Evolutionary conservation across 1,139 yeast genomes (phyloP), one percentile per base, ranked within the genome.

Genomic region (Magnusiomyces suaveolens): DNA sequence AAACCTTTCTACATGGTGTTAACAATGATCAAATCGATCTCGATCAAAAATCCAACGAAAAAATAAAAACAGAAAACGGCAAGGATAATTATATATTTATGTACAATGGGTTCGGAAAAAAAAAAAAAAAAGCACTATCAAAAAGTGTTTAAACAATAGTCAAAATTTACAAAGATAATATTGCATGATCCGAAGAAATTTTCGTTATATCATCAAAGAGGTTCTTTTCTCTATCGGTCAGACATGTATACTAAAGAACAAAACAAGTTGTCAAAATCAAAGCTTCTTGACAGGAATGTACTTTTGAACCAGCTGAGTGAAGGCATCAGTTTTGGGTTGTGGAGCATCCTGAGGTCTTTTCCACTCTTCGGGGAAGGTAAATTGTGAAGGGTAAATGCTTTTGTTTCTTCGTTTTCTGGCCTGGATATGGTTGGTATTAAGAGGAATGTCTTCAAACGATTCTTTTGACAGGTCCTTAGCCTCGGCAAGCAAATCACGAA

Each of bases 311-410:
- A 56, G 53, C 32, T 52, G 43, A 41, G 54, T 52, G 41, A 62
- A 39, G n/a, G 61, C 52, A 43, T 62, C 64, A 16, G 58, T 56
- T 55, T 59, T 58, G 8, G 58, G 59, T 51, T 55, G 55, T 12
- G 68, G 67, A 14, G 66, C 61, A 50, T 64, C 67, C 46, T 64
- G 59, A 3, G 95, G 95, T 63, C 88, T 80, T 65, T 80, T 82
- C 98, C 98, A 92, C 52, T 76, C 80, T 59, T 82, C 81, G 10
- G 97, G 97, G 74, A 87, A 90, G 53, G 69, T 62, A 56, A 63
- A 64, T 52, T 60, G 56, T 14, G 26, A 8, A 1, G 70, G 70
- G 56, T 66, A 65, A 21, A 60, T 52, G 23, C 64, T 48, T 62
- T 67, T 64, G 56, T 66, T 63, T 47, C 78, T 69, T 56, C 71